phyloP scores from a whole-genome alignment of 2,329 filamentous ascomycete genomes.

The Pseudogymnoascus destructans region DNA sequence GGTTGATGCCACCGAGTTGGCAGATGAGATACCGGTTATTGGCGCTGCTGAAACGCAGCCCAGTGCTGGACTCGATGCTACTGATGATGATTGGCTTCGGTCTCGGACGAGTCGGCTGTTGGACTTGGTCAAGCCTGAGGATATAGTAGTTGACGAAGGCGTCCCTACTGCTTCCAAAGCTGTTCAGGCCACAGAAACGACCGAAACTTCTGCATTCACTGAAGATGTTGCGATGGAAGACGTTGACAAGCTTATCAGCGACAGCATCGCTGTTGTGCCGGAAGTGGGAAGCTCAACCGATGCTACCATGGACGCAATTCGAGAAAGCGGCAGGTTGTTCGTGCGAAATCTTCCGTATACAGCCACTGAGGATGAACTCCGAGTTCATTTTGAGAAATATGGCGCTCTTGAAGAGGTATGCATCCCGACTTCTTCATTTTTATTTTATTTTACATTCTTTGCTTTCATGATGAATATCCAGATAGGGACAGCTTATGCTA shows the following conservation, averaged over 20 bases:
- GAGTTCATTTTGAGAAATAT: slow-evolving; percentile 55
- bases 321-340: slow-evolving; percentile 66
- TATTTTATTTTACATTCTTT: slow-evolving; percentile 15
- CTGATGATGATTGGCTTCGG: slow-evolving; percentile 73
- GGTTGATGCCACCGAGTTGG: slow-evolving; percentile 1
- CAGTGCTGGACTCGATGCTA: slow-evolving; percentile 26
- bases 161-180: slow-evolving; percentile 18
- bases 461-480: slow-evolving; percentile 80
- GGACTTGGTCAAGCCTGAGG: slow-evolving; percentile 53
- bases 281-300: slow-evolving; percentile 19
- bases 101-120: slow-evolving; percentile 77
- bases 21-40: slow-evolving; percentile 10
- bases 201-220: slow-evolving; percentile 10
- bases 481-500: slow-evolving; percentile 99
- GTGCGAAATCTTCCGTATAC: slow-evolving; percentile 79
- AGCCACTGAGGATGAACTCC: slow-evolving; percentile 63
- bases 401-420: slow-evolving; percentile 82
- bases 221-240: slow-evolving; percentile 12
- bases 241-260: slow-evolving; percentile 9
- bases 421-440: slow-evolving; percentile 19
- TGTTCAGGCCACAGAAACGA: slow-evolving; percentile 12
- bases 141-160: slow-evolving; percentile 36
- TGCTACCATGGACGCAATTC: slow-evolving; percentile 44
- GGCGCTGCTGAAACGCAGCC: slow-evolving; percentile 20
- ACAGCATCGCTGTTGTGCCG: slow-evolving; percentile 9